These are phyloP conservation scores for Starmerella powellii DNA, from an alignment of 805 yeast species.

Conservation along the genomic window DNA sequence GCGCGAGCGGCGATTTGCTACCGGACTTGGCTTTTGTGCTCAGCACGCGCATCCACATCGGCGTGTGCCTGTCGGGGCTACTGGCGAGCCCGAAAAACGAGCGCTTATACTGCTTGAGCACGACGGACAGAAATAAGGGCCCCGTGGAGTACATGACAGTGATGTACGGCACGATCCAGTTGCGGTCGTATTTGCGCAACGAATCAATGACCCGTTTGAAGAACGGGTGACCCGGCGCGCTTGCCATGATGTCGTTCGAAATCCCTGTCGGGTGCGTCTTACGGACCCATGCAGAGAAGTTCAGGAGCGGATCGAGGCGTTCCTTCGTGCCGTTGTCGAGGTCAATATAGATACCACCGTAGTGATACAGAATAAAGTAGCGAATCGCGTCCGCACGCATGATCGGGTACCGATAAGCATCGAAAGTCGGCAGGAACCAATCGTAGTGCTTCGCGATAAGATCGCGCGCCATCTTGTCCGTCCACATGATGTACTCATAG, in stretches of 20 bases:
- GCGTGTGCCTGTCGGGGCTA: slow-evolving; percentile 35
- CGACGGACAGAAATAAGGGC: slow-evolving; percentile 70
- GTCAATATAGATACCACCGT: slow-evolving; percentile 84
- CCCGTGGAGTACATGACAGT: slow-evolving; percentile 92
- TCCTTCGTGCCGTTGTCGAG: slow-evolving; percentile 80
- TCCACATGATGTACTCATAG: slow-evolving; percentile 74
- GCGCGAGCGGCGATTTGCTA: slow-evolving; percentile 32
- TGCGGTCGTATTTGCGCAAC: slow-evolving; percentile 49
- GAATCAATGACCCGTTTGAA: slow-evolving; percentile 57
- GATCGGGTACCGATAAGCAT: slow-evolving; percentile 64
- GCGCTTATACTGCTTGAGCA: slow-evolving; percentile 79
- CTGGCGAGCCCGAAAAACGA: slow-evolving; percentile 27
- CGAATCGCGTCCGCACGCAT: slow-evolving; percentile 85
- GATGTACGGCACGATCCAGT: slow-evolving; percentile 76
- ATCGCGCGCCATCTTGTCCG: slow-evolving; percentile 68
- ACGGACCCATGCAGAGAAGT: slow-evolving; percentile 75
- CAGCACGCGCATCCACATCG: slow-evolving; percentile 36
- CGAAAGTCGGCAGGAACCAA: slow-evolving; percentile 76
- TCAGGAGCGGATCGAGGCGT: slow-evolving; percentile 64
- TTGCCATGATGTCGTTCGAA: slow-evolving; percentile 86
- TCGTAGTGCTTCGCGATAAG: slow-evolving; percentile 69
- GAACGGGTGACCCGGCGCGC: slow-evolving; percentile 78
- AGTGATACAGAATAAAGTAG: slow-evolving; percentile 68
- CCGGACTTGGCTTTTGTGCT: slow-evolving; percentile 52
- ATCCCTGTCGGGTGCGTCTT: slow-evolving; percentile 84